phyloP scores from a whole-genome alignment of 257 asterid genomes.

The Gardenia jasminoides region DNA sequence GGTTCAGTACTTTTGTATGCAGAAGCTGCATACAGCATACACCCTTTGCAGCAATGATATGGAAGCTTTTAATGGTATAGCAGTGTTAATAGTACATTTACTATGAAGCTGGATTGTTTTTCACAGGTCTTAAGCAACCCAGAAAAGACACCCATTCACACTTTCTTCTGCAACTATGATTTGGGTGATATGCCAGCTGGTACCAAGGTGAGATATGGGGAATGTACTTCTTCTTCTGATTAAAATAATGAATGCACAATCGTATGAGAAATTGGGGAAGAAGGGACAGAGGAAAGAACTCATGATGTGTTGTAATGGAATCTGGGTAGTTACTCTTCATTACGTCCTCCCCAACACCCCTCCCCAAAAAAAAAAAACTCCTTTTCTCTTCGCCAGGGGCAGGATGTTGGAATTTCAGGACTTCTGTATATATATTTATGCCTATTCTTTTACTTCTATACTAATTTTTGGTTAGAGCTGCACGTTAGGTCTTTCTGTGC shows the following conservation, averaged over 20 bases:
- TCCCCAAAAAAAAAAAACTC: no score
- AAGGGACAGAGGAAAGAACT: not conserved
- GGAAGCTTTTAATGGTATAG: not conserved
- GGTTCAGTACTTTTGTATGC: not conserved
- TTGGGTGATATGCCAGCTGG: conserved; percentile 90
- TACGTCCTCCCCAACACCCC: no score
- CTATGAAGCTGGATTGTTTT: conserved; percentile 8
- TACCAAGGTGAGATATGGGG: conserved; percentile 54
- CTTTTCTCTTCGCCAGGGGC: no score
- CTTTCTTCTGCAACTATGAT: conserved; percentile 74
- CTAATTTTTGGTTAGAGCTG: not conserved
- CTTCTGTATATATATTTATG: no score
- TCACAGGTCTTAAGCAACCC: conserved; percentile 85
- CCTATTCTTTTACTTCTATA: not conserved
- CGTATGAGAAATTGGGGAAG: not conserved
- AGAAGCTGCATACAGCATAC: not conserved
- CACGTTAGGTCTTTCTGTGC: not conserved
- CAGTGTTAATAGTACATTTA: not conserved
- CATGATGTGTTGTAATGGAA: not conserved
- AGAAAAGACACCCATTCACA: conserved; percentile 80
- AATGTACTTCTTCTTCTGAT: conserved; percentile 3
- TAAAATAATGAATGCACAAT: not conserved
- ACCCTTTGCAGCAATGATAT: not conserved
- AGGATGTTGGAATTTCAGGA: no score
- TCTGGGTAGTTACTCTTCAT: not conserved